Percentiles rank a stretch among this genome's conserved stretches.
These are phyloP conservation scores for Cladosporium colombiae DNA, from an alignment of 2,329 filamentous ascomycete species.

Conservation along the genomic window DNA sequence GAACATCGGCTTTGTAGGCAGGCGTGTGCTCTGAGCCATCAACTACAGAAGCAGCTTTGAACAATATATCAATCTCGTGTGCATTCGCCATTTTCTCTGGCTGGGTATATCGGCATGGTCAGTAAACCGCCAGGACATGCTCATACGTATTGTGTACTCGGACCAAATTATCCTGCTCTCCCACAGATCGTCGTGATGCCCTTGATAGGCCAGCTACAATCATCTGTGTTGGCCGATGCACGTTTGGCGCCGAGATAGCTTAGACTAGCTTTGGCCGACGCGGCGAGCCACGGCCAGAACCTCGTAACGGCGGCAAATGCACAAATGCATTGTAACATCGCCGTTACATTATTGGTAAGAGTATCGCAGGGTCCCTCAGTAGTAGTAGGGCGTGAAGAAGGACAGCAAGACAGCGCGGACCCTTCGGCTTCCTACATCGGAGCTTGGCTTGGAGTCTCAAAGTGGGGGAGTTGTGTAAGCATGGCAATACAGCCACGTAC, in stretches of 20 bases:
- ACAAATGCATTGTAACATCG: background rate
- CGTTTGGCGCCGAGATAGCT: background rate
- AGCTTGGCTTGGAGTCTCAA: slow-evolving; percentile 1
- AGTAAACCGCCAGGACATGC: background rate
- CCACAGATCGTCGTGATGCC: background rate
- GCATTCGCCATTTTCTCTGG: background rate
- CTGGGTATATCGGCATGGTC: background rate
- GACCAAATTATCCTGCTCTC: background rate
- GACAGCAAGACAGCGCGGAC: background rate
- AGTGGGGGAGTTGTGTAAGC: background rate
- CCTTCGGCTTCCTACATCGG: background rate
- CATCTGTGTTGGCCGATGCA: background rate
- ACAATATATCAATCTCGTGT: slow-evolving; percentile 18
- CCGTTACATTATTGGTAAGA: background rate
- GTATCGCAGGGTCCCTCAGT: background rate
- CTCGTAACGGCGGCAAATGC: background rate
- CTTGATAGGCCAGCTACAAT: background rate
- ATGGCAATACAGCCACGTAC: slow-evolving; percentile 4
- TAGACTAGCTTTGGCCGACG: slow-evolving; percentile 3
- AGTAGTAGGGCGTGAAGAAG: background rate
- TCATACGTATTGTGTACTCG: background rate
- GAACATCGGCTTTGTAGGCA: slow-evolving; percentile 27
- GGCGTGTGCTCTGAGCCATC: slow-evolving; percentile 30
- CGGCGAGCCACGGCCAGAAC: background rate
- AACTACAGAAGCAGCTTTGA: slow-evolving; percentile 28